Percentiles rank a stretch among this genome's conserved stretches.
These are phyloP conservation scores for Rhodomyrtus psidioides DNA, from an alignment of 441 rosid species.

Conservation along the genomic window DNA sequence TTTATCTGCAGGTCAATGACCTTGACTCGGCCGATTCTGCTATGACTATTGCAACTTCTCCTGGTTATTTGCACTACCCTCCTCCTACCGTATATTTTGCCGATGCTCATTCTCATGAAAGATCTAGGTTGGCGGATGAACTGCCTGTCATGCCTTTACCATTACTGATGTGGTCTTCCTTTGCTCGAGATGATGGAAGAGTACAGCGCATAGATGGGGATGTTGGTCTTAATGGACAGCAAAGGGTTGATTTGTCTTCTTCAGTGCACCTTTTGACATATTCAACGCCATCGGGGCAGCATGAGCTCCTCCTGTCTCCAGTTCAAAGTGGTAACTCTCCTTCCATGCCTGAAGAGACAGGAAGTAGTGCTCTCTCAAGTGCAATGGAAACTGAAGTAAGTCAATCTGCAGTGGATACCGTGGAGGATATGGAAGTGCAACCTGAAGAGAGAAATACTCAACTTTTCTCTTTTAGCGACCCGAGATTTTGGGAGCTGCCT, in stretches of 20 bases:
- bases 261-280: constrained; percentile 39
- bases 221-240: constrained; percentile 30
- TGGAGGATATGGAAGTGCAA: constrained; percentile 62
- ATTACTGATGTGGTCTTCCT: constrained; percentile 40
- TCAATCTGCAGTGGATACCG: constrained; percentile 31
- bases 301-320: constrained; percentile 33
- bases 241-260: constrained; percentile 31
- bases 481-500: constrained; percentile 69
- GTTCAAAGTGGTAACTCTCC: constrained; percentile 36
- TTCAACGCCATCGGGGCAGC: constrained; percentile 41
- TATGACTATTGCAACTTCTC: constrained; percentile 77
- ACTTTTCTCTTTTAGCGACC: constrained; percentile 47
- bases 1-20: constrained; percentile 83
- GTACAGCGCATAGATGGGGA: constrained; percentile 29
- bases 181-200: constrained; percentile 40
- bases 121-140: constrained; percentile 42
- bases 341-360: constrained; percentile 25
- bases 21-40: constrained; percentile 76
- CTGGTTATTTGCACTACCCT: constrained; percentile 67
- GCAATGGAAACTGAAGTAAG: constrained; percentile 36
- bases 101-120: constrained; percentile 44
- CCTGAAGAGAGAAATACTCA: constrained; percentile 50
- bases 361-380: constrained; percentile 22
- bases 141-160: constrained; percentile 57
- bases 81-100: constrained; percentile 64